Conservation (phyloP, 192 early-diverging fungal genomes). For the Chytriomyces hyalinus region DNA sequence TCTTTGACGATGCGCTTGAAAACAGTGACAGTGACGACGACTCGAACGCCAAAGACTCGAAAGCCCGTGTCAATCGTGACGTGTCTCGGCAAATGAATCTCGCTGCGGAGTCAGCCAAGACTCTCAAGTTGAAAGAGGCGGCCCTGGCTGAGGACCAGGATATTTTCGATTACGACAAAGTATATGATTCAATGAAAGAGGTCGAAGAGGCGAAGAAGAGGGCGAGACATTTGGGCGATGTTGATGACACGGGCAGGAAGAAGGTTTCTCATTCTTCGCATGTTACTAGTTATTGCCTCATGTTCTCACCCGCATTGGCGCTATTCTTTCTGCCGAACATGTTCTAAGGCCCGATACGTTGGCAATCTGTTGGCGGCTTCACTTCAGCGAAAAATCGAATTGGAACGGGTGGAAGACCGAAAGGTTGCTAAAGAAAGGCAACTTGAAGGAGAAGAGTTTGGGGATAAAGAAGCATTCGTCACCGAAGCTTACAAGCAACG, state of each 20-base stretch:
- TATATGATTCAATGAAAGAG: slow-evolving; percentile 74
- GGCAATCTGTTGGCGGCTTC: slow-evolving; percentile 63
- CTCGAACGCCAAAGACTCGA: slow-evolving; percentile 15
- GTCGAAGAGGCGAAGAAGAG: slow-evolving; percentile 58
- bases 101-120: slow-evolving; percentile 10
- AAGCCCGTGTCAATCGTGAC: background rate
- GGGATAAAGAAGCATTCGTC: slow-evolving; percentile 79
- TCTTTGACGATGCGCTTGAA: background rate
- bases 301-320: background rate
- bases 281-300: background rate
- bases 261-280: slow-evolving; percentile 42
- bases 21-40: slow-evolving; percentile 23
- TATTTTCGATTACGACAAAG: slow-evolving; percentile 77
- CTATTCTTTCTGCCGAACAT: background rate
- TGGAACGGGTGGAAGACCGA: slow-evolving; percentile 68
- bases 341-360: slow-evolving; percentile 68
- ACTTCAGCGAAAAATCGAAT: slow-evolving; percentile 72
- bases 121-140: slow-evolving; percentile 57
- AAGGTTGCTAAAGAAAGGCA: slow-evolving; percentile 75
- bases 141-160: slow-evolving; percentile 73
- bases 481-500: slow-evolving; percentile 73
- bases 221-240: slow-evolving; percentile 55
- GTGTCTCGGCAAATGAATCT: background rate
- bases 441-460: slow-evolving; percentile 73
- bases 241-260: slow-evolving; percentile 42